Base-by-base conservation (phyloP, 2,329 filamentous ascomycete genomes). In the Macrophomina pseudophaseolina region DNA sequence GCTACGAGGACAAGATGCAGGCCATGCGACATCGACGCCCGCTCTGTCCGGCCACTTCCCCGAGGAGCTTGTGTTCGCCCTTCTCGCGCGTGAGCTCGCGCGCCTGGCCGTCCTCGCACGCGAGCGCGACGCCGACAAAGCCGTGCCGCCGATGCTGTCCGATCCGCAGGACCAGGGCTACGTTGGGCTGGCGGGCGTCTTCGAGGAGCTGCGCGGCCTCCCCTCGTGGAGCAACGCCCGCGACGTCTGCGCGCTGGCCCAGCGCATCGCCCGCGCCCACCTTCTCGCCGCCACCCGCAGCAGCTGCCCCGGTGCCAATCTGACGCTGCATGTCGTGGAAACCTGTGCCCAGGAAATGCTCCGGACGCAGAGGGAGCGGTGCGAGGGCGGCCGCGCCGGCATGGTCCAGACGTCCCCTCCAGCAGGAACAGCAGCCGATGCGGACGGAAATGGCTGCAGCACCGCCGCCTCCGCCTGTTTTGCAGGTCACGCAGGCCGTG, bases 181-280 rank as follows among this genome's bases (percentile, higher is more conserved):
- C 70, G 44, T 6, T 32, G 16, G 8, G 69, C 18, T 68, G 18
- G 44, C 11, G 16, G 62, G 70, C 0, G 69, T 74, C 0, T 84
- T 90, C 40, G 59, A 72, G 0, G 46, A 64, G 0, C 74, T 90
- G 0, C 73, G 81, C 0, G 51, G 64, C 0, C 77, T 85, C 2
- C 72, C 81, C 0, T 81, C 81, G 5, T 91, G 88, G 87, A 89
- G 84, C 0, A 91, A 86, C 68, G 88, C 84, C 0, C 82, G 89
- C 4, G 89, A 91, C 52, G 82, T 91, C 1, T 77, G 85, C 12
- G 84, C 83, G 0, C 51, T 91, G 0, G 81, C 79, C 0, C 86
- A 84, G 66, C 71, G 62, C 0, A 83, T 89, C 1, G 48, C 48
- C 4, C 48, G 48, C 8, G 14, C 8, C 2, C 48, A 51, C 5